Base-by-base conservation (phyloP, 352 stramenopile species). In the Pythium angustatum region DNA sequence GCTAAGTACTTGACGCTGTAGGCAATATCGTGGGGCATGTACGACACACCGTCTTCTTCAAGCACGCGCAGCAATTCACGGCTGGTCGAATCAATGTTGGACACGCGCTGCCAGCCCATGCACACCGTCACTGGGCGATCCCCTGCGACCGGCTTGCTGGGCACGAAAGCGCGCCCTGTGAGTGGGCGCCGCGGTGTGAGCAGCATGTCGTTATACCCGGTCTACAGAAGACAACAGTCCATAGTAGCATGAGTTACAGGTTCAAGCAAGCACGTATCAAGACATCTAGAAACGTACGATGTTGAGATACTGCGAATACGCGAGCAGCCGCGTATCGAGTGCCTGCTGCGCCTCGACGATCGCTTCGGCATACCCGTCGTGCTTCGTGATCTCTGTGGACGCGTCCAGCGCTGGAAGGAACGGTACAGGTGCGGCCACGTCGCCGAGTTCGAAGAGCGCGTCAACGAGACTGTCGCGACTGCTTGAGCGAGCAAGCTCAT, bases 1-100 rank as follows among this genome's bases (percentile, higher is more conserved):
- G 85, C 85, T 28, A 96, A 66, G 58, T 96, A 96, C 72, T 96
- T 94, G 71, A 96, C 87, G 47, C 83, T 92, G 77, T 96, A 96
- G 19, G 87, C 81, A 21, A 81, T 90, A 68, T 96, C 85, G 75
- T 96, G 87, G 21, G 87, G 83, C 68, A 82, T 77, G 57, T 96
- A 96, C 55, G 82, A 83, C 17, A 91, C 87, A n/a, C 87, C 87
- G 34, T 93, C 83, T 72, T 94, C 87, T 43, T 96, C 87, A 33
- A 96, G 71, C 43, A 90, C 64, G 28, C 83, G 85, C 53, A 96
- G 61, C 24, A 91, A 47, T 33, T 96, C 81, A 17, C 83, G 87
- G 51, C 83, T 93, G 51, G 69, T 87, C 11, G 73, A 82, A 54
- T 93, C 83, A 19, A 93, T 80, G 49, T 85, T 81, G 19, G 79